phyloP scores from a whole-genome alignment of 139 green algal species.

The Chlorella vulgaris region DNA sequence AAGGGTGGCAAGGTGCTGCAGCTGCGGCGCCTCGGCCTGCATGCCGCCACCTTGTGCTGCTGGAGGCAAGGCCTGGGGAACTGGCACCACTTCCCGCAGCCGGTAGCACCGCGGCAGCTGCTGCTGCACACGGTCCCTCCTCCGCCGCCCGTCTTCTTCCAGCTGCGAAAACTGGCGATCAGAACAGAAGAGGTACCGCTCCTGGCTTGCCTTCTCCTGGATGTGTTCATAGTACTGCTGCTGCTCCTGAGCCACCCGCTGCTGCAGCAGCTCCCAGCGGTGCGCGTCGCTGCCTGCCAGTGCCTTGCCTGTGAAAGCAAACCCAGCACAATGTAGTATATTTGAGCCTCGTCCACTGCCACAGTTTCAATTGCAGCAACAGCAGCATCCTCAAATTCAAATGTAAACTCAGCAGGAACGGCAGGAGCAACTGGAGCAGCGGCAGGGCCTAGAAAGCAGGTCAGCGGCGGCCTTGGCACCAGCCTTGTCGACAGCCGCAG shows the following conservation, averaged over 20 bases:
- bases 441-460: too few relatives aligned
- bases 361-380: too few relatives aligned
- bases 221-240: not conserved
- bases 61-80: not conserved
- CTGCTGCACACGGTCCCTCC: not conserved
- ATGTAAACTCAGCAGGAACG: too few relatives aligned
- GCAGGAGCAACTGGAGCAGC: too few relatives aligned
- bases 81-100: not conserved
- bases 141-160: slow-evolving; percentile 3
- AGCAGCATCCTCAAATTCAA: too few relatives aligned
- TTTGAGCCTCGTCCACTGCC: too few relatives aligned
- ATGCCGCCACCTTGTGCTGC: not conserved
- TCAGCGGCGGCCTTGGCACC: too few relatives aligned
- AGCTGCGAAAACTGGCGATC: slow-evolving; percentile 42
- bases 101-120: slow-evolving; percentile 1
- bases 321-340: not conserved
- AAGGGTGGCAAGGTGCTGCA: not conserved
- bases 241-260: slow-evolving; percentile 15
- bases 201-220: not conserved
- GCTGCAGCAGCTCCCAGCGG: slow-evolving; percentile 1
- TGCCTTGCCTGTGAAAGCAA: slow-evolving; percentile 1
- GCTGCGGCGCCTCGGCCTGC: not conserved
- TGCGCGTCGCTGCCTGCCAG: slow-evolving; percentile 22
- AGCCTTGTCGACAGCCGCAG: too few relatives aligned
- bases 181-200: slow-evolving; percentile 26